These are phyloP conservation scores for Heritiera fomes DNA, from an alignment of 345 rosid genomes.

Conservation along the genomic window DNA sequence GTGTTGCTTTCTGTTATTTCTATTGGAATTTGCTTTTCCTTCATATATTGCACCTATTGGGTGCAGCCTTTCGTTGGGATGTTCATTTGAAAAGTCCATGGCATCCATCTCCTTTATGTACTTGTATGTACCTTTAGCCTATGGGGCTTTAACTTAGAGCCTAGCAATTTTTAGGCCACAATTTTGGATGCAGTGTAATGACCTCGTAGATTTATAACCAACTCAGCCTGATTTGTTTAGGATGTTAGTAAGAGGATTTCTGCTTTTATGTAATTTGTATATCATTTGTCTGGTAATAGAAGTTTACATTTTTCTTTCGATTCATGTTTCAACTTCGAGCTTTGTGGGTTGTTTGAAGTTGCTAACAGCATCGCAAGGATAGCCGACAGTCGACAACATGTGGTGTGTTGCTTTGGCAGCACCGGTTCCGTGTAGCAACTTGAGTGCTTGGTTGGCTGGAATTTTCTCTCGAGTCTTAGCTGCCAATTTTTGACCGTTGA, in stretches of 20 bases:
- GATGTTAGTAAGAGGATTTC: neutral
- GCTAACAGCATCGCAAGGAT: too few species aligned
- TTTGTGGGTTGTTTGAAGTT: neutral
- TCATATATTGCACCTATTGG: conserved; percentile 14
- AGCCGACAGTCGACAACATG: too few species aligned
- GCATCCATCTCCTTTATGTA: conserved; percentile 32
- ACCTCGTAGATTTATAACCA: conserved; percentile 32
- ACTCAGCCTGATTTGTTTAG: conserved; percentile 5
- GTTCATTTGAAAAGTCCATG: conserved; percentile 7
- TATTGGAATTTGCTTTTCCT: neutral
- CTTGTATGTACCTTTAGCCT: conserved; percentile 33
- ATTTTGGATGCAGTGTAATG: conserved; percentile 48
- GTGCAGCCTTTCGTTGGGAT: neutral
- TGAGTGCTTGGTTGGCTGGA: neutral
- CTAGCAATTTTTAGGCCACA: conserved; percentile 31
- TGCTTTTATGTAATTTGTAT: conserved; percentile 27
- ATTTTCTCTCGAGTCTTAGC: neutral
- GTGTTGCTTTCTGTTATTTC: conserved; percentile 10
- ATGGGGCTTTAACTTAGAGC: conserved; percentile 11
- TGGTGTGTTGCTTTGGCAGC: too few species aligned
- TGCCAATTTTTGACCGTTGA: too few species aligned
- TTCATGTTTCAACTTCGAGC: neutral
- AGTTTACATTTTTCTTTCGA: neutral
- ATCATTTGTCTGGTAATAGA: conserved; percentile 29
- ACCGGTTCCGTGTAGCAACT: neutral